Conservation (phyloP, 2,329 filamentous ascomycete species). For the Diaporthe amygdali region DNA sequence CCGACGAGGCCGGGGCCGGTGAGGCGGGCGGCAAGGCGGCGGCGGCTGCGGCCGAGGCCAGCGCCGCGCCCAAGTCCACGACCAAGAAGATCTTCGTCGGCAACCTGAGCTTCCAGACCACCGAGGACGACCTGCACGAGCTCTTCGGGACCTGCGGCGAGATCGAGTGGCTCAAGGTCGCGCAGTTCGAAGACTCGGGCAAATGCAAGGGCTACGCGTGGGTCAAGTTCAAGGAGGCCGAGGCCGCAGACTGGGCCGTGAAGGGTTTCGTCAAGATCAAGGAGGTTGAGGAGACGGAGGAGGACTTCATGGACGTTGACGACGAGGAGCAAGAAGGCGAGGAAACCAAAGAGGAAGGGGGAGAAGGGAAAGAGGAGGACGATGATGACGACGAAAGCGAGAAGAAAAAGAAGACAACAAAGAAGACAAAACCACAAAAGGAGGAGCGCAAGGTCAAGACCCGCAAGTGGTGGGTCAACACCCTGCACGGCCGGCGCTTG, state of each 20-base stretch:
- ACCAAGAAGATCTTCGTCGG: slow-evolving; percentile 87
- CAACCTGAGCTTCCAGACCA: slow-evolving; percentile 83
- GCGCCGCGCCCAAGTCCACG: slow-evolving; percentile 36
- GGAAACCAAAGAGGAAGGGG: slow-evolving; percentile 42
- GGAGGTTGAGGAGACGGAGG: slow-evolving; percentile 67
- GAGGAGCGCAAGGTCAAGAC: slow-evolving; percentile 60
- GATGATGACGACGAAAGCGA: slow-evolving; percentile 36
- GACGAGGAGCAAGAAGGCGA: slow-evolving; percentile 49
- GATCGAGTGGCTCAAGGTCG: slow-evolving; percentile 83
- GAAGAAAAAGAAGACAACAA: slow-evolving; percentile 35
- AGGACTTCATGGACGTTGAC: slow-evolving; percentile 60
- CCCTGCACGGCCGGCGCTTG: slow-evolving; percentile 77
- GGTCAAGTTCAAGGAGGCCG: slow-evolving; percentile 85
- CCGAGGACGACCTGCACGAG: slow-evolving; percentile 77
- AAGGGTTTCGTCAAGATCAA: slow-evolving; percentile 79
- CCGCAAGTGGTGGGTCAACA: slow-evolving; percentile 84
- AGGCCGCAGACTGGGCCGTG: slow-evolving; percentile 77
- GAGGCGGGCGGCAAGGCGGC: too few species aligned
- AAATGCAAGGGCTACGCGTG: slow-evolving; percentile 99
- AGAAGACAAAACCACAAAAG: slow-evolving; percentile 40
- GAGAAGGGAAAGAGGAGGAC: slow-evolving; percentile 40
- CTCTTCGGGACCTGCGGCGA: slow-evolving; percentile 88
- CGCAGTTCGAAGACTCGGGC: slow-evolving; percentile 93
- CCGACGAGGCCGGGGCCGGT: slow-evolving; percentile 30
- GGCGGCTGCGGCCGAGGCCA: slow-evolving; percentile 35